Base-by-base conservation (phyloP, 2,329 filamentous ascomycete genomes). In the Colletotrichum horii region DNA sequence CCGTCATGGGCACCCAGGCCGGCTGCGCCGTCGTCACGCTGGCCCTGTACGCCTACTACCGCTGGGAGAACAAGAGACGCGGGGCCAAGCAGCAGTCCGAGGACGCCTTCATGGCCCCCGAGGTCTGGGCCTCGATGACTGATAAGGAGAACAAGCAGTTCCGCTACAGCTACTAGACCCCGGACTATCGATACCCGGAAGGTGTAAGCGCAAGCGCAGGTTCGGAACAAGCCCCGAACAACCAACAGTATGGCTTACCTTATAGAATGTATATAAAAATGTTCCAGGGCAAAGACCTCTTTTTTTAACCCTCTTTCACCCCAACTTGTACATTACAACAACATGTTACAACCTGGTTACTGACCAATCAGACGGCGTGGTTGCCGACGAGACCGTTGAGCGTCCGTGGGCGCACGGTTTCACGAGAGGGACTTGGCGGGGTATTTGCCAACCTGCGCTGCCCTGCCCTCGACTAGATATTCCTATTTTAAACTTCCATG, bases 61-160 rank as follows among this genome's bases (percentile, higher is more conserved):
- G 83, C 12, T 88, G 84, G 85, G 86, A 88, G 77, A 88, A 89
- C 80, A 86, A 85, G 81, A 83, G 78, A 76, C 82, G 85, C 36
- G 71, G 74, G 19, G 69, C 38, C 22, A 73, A 70, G 56, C 80
- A 79, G 24, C 80, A 85, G 71, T 82, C 79, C 22, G 86, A 89
- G 77, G 87, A 87, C 19, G 79, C 80, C 2, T 87, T 83, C 77
- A 80, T 87, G 83, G 80, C 81, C 11, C 85, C 83, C 3, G 84
- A 88, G 73, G 83, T 84, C 6, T 91, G 85, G 87, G 83, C 83
- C 48, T 85, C 87, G 28, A 81, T 90, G 83, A 92, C 90, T 8
- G 91, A 92, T 75, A 86, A 82, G 79, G 87, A 92, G 82, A 92
- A 93, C 78, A 87, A 86, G 79, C 86, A 85, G 24, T 92, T 92